phyloP scores from a whole-genome alignment of 805 yeast species.

The Grigorovia jiainica region DNA sequence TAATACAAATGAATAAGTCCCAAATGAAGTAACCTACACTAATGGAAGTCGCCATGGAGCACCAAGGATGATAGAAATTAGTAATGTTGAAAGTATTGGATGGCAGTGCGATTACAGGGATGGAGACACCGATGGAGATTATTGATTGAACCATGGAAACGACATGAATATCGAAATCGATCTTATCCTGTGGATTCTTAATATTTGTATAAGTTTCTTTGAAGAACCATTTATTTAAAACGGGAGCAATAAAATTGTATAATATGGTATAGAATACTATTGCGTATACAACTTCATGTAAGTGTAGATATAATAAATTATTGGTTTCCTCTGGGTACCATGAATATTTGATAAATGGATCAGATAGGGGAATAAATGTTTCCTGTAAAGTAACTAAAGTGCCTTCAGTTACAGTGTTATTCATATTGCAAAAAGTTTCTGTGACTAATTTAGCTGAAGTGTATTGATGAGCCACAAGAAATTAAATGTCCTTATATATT shows the following conservation, averaged over 20 bases:
- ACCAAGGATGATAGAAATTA: constrained; percentile 65
- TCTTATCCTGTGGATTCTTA: constrained; percentile 35
- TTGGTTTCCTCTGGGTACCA: constrained; percentile 29
- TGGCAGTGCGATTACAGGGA: constrained; percentile 54
- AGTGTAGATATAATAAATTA: constrained; percentile 37
- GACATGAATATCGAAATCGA: constrained; percentile 83
- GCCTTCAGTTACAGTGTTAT: no score
- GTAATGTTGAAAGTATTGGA: constrained; percentile 39
- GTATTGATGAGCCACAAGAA: no score
- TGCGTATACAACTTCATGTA: constrained; percentile 65
- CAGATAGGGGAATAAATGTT: background rate
- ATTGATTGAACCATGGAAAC: constrained; percentile 82
- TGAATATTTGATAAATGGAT: constrained; percentile 25
- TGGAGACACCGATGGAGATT: constrained; percentile 46
- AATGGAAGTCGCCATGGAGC: constrained; percentile 61
- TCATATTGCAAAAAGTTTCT: no score
- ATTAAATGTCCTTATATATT: no score
- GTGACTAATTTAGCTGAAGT: no score
- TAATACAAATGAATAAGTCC: constrained; percentile 70
- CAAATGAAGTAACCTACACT: constrained; percentile 85
- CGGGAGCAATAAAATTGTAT: constrained; percentile 41
- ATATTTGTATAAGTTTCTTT: constrained; percentile 46
- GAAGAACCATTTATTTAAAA: constrained; percentile 38
- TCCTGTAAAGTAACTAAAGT: no score
- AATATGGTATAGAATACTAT: constrained; percentile 50